Evolutionary conservation across 352 stramenopile genomes (phyloP).

Genomic region (Phytophthora ramorum): DNA sequence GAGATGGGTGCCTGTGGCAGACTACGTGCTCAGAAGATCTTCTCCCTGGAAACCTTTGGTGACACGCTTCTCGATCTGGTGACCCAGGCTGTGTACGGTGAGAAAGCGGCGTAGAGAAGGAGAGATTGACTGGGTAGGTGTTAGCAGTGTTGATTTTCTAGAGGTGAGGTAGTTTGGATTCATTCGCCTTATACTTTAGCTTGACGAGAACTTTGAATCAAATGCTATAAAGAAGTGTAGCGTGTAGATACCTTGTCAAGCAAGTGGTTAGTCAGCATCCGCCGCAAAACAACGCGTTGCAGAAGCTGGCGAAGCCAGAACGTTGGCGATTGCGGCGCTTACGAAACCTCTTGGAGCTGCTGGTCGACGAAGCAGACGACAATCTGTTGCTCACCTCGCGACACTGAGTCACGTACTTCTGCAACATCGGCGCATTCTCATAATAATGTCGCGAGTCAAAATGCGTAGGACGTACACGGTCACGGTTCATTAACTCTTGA

Average conservation of each 20-base stretch:
- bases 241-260: conserved; percentile 17
- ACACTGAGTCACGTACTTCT: conserved; percentile 86
- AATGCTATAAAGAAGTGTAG: conserved; percentile 24
- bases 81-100: conserved; percentile 43
- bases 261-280: conserved; percentile 9
- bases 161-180: conserved; percentile 9
- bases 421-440: conserved; percentile 84
- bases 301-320: conserved; percentile 27
- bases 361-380: conserved; percentile 41
- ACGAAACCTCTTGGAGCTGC: conserved; percentile 27
- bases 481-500: conserved; percentile 84
- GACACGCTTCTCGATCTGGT: conserved; percentile 66
- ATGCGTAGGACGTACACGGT: conserved; percentile 69
- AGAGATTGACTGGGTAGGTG: conserved; percentile 3
- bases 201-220: conserved; percentile 28
- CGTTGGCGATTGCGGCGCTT: conserved; percentile 16
- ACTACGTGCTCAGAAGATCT: conserved; percentile 58
- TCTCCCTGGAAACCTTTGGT: conserved; percentile 81
- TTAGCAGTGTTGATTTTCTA: conserved; percentile 12
- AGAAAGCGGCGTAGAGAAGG: conserved; percentile 30
- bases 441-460: conserved; percentile 91
- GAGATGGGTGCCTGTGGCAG: conserved; percentile 62
- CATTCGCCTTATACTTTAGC: conserved; percentile 28
- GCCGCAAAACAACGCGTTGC: conserved; percentile 36
- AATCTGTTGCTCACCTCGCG: conserved; percentile 47